Base-by-base conservation (phyloP, 2,329 filamentous ascomycete genomes). In the Venturiaceae sp. region DNA sequence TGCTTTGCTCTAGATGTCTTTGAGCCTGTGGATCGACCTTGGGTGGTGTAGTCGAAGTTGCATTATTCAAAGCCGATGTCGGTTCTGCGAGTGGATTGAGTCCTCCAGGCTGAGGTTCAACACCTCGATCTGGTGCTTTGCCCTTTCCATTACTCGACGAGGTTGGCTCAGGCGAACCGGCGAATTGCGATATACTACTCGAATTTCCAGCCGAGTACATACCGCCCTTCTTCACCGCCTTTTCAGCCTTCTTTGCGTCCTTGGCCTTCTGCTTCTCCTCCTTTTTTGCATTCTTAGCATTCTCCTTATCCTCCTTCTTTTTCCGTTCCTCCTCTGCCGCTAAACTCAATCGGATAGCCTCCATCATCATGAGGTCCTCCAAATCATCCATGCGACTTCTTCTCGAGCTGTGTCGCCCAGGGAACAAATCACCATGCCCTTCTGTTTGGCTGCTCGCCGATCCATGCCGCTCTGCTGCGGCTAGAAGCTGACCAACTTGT, bases 311-410 rank as follows among this genome's bases (percentile, higher is more conserved):
- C 53, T 88, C 86, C 66, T 90, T 94, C 52, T 83, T 86, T 64
- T 90, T 88, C n/a, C 92, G 83, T 44, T 97, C 92, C 66, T 97
- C 92, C 69, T 99, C 94, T 1, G 90, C 86, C 0, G 88, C 91
- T n/a, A 99, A 77, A 53, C 91, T 96, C 32, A 96, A 72, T 39
- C 94, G 81, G 53, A 99, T 95, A 0, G 94, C 94, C 71, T 99
- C 94, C 80, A 94, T 90, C 78, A 97, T 91, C 94, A 99, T 99
- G 77, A 99, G 88, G 53, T 96, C 92, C 69, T 99, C 94, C 0
- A 97, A 80, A 64, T 97, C 92, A 23, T 95, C 90, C 68, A 95
- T 83, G 32, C 90, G 80, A 58, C 72, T 81, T 61, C 83, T 75
- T 60, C 85, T 75, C 36, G 80, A 81, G 64, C 78, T 80, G 19